phyloP scores from a whole-genome alignment of 768 basidiomycete species.

The Naematelia aurantialba region DNA sequence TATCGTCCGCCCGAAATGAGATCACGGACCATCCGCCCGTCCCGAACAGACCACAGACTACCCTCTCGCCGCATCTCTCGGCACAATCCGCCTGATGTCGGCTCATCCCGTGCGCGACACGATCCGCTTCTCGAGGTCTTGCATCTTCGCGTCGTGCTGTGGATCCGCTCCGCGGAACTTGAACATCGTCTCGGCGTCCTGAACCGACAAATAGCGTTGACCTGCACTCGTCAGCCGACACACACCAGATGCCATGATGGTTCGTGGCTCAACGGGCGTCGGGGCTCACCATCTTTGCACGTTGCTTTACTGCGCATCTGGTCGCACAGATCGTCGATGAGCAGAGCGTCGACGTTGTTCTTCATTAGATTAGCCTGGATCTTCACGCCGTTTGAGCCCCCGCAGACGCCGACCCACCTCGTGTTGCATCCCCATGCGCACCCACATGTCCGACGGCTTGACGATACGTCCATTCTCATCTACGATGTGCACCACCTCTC shows the following conservation, averaged over 20 bases:
- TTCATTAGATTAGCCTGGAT: slow-evolving; percentile 9
- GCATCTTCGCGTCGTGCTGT: background rate
- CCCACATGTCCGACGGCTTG: slow-evolving; percentile 41
- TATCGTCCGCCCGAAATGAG: too few species aligned
- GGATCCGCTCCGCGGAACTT: background rate
- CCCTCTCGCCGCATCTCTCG: too few species aligned
- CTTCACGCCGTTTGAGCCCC: background rate
- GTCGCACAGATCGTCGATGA: slow-evolving; percentile 49
- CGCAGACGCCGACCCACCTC: slow-evolving; percentile 18
- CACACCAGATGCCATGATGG: too few species aligned
- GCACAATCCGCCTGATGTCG: background rate
- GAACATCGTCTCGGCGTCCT: slow-evolving; percentile 5
- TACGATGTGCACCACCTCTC: slow-evolving; percentile 28
- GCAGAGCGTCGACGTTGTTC: slow-evolving; percentile 27
- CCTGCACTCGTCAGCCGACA: slow-evolving; percentile 3
- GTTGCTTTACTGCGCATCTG: slow-evolving; percentile 44
- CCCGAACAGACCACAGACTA: too few species aligned
- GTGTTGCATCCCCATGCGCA: slow-evolving; percentile 27
- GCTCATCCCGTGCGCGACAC: background rate
- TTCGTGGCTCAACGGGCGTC: background rate
- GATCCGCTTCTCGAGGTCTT: background rate
- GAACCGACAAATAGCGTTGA: background rate
- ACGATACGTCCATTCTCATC: slow-evolving; percentile 30
- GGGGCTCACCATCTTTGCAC: slow-evolving; percentile 40
- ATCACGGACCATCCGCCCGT: too few species aligned